phyloP scores from a whole-genome alignment of 768 basidiomycete genomes.

The Inosperma sp. region DNA sequence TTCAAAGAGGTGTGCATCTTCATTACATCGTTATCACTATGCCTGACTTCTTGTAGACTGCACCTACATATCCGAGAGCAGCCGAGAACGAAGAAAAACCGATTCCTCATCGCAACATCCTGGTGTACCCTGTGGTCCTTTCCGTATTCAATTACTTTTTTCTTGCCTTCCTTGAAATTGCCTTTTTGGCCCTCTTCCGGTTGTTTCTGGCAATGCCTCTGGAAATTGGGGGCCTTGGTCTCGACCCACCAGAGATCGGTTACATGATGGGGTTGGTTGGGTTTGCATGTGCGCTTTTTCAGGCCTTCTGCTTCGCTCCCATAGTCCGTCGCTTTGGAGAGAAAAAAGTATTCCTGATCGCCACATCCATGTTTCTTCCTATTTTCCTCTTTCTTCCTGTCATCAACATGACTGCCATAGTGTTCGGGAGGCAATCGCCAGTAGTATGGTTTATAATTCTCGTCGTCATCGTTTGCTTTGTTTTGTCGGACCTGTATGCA shows the following conservation, averaged over 20 bases:
- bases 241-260: slow-evolving; percentile 60
- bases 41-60: slow-evolving; percentile 21
- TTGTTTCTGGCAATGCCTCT: slow-evolving; percentile 67
- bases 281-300: slow-evolving; percentile 36
- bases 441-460: slow-evolving; percentile 37
- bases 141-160: slow-evolving; percentile 66
- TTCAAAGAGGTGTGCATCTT: slow-evolving; percentile 40
- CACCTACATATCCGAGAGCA: slow-evolving; percentile 12
- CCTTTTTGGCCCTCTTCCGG: slow-evolving; percentile 51
- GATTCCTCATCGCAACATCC: slow-evolving; percentile 37
- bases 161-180: slow-evolving; percentile 61
- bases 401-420: slow-evolving; percentile 39
- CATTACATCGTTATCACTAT: not conserved
- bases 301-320: slow-evolving; percentile 39
- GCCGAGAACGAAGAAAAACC: slow-evolving; percentile 24
- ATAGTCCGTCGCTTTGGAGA: slow-evolving; percentile 42
- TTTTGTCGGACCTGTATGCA: slow-evolving; percentile 41
- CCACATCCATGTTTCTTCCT: slow-evolving; percentile 36
- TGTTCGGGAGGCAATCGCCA: slow-evolving; percentile 30
- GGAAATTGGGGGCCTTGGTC: slow-evolving; percentile 61
- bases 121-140: slow-evolving; percentile 55
- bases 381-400: slow-evolving; percentile 42
- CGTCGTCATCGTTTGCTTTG: slow-evolving; percentile 27
- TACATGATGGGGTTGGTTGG: slow-evolving; percentile 45
- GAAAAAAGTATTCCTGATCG: slow-evolving; percentile 36